Base-by-base conservation (phyloP, 1,284 basidiomycete genomes). In the Erythrobasidium hasegawianum region DNA sequence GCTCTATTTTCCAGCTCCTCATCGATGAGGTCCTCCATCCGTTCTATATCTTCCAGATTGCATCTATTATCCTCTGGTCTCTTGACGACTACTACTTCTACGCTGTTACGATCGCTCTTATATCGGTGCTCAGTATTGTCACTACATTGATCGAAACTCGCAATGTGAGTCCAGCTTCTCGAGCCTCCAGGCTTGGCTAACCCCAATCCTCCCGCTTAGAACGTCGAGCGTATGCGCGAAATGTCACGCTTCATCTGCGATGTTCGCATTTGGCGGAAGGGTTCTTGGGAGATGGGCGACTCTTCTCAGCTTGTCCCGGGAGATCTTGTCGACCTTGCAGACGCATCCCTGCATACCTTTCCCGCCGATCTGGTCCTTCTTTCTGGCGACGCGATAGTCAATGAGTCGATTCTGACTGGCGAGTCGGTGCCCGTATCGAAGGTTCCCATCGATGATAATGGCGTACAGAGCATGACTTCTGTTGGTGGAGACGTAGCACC, bases 31-130 rank as follows among this genome's bases (percentile, higher is more conserved):
- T 93, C 57, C 87, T 97, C 38, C 93, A 97, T 76, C 93, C 93
- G 0, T 97, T 97, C 79, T 97, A 96, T 75, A 88, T 98, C 64
- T 99, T 99, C 77, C 96, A 99, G 83, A 88, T 98, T 71, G 93
- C 93, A 55, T 96, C 92, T 69, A 90, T 98, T 72, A 80, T 90
- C 24, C 80, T 99, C 10, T 98, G 96, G 96, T 88, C 88, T 2
- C 73, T 97, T 62, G 96, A 99, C 74, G 84, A 97, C 72, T 80
- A 80, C 69, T 74, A 73, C 61, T 74, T 61, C 18, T 67, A 56
- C 52, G 55, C 58, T 24, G 66, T 43, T 73, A 97, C 94, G 74
- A 99, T 98, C 71, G 91, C 87, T 40, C 80, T 95, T 59, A 98
- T 99, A 73, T 95, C 91, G 47, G 80, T 88, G 26, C 81, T 88